Evolutionary conservation across 495 filamentous ascomycete genomes (phyloP), one percentile per base, ranked within the genome.

Genomic region (Podospora sp.): DNA sequence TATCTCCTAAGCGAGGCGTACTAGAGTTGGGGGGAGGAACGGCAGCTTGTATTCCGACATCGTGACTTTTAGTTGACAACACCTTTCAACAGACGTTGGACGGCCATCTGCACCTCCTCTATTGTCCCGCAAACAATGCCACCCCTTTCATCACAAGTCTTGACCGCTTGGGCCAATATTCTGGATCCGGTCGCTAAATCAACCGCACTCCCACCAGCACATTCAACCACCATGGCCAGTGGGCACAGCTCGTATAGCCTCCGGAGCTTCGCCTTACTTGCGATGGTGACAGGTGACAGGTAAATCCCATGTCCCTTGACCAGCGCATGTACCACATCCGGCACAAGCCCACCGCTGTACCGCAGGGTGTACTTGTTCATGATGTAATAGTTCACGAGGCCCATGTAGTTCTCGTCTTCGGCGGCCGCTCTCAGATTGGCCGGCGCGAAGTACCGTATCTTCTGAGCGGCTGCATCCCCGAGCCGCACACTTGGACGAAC

Each of bases 261-360:
- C 59, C 84, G 70, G 68, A 86, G 66, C 74, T 86, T 85, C 2
- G 84, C 82, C 73, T 75, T 75, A 65, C 79, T 82, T 20, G 63
- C 67, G 2, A 36, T 67, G 11, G 79, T 82, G 20, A 82, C 81
- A 0, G 84, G 84, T 4, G 78, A 84, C 27, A 85, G 33, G 65
- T 85, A 86, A 7, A 85, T 68, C 3, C 83, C 84, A 27, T 85
- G 80, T 0, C 84, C 83, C 70, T 85, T 84, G 20, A 83, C 79
- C 8, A 86, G 68, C 53, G 80, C 76, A 25, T 85, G 83, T 51
- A 81, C 82, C 0, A 86, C 70, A 68, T 86, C 84, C 2, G 84
- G 84, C 5, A 86, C 84, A 55, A 86, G 66, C 0, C 84, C 84
- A 4, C 83, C 83, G 62, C 79, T 76, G 63, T 85, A 86, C 4